A percentile compares a stretch with the other conserved stretches of the same genome.
phyloP scores from a whole-genome alignment of 768 basidiomycete species.

The Tulasnella sp. region DNA sequence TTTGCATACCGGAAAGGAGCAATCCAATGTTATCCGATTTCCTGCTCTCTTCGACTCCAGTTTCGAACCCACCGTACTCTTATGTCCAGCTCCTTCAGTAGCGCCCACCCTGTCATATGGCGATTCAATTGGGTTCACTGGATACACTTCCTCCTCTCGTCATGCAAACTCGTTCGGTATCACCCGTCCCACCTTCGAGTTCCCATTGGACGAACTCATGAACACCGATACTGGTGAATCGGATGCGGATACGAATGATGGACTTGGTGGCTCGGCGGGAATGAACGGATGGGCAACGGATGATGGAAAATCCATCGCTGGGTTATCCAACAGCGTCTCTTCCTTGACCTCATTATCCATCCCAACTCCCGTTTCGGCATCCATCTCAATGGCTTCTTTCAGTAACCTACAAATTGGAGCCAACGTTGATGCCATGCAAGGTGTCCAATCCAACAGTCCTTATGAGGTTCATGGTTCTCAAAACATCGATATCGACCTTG shows the following conservation, averaged over 20 bases:
- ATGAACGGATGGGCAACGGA: not conserved
- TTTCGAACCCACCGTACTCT: slow-evolving; percentile 65
- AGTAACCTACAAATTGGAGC: slow-evolving; percentile 7
- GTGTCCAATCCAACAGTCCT: slow-evolving; percentile 4
- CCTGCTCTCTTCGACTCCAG: slow-evolving; percentile 59
- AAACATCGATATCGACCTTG: slow-evolving; percentile 7
- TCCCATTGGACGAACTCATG: slow-evolving; percentile 73
- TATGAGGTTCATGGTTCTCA: not conserved
- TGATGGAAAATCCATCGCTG: not conserved
- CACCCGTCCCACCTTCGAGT: slow-evolving; percentile 67
- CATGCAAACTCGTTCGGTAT: slow-evolving; percentile 38
- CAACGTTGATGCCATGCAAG: slow-evolving; percentile 8
- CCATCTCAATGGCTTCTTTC: slow-evolving; percentile 11
- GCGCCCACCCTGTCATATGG: slow-evolving; percentile 56
- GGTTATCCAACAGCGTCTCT: slow-evolving; percentile 12
- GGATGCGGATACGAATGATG: too few relatives aligned
- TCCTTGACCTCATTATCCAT: slow-evolving; percentile 13
- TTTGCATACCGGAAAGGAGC: slow-evolving; percentile 6
- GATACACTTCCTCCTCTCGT: not conserved
- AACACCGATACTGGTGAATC: slow-evolving; percentile 31
- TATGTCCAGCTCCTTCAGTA: slow-evolving; percentile 51
- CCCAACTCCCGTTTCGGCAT: slow-evolving; percentile 12
- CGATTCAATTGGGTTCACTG: slow-evolving; percentile 38
- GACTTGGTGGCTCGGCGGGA: slow-evolving; percentile 5
- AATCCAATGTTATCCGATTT: slow-evolving; percentile 36